These are phyloP conservation scores for Lathyrus tuberosus DNA, from an alignment of 306 rosid species.

Conservation along the genomic window DNA sequence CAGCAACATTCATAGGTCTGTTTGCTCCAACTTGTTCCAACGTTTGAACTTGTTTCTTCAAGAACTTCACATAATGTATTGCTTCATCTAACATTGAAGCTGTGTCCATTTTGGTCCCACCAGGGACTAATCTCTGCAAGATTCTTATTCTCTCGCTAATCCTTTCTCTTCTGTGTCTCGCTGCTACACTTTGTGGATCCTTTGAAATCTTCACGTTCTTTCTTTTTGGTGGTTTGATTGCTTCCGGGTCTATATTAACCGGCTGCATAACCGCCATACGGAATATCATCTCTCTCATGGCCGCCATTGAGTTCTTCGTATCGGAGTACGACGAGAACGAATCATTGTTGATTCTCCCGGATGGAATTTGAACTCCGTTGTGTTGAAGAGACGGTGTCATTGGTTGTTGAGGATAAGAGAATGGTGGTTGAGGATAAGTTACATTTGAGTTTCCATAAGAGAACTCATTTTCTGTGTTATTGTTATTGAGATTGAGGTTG, in stretches of 20 bases:
- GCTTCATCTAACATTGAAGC: conserved; percentile 97
- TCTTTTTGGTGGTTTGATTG: conserved; percentile 74
- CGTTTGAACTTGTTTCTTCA: conserved; percentile 82
- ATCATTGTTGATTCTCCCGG: neutral
- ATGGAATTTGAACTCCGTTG: neutral
- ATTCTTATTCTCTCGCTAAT: conserved; percentile 85
- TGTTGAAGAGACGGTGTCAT: neutral
- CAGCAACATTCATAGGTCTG: conserved; percentile 32
- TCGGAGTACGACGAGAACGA: conserved; percentile 35
- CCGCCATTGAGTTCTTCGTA: conserved; percentile 67
- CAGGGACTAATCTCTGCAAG: conserved; percentile 87
- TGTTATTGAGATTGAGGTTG: conserved; percentile 1
- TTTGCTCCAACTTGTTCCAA: conserved; percentile 66
- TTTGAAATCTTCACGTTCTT: conserved; percentile 84
- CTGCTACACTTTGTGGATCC: conserved; percentile 96
- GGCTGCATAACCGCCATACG: conserved; percentile 92
- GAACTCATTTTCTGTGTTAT: conserved; percentile 39
- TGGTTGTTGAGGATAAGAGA: conserved; percentile 28
- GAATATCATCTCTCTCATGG: conserved; percentile 93
- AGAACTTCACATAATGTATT: conserved; percentile 85
- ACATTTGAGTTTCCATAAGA: conserved; percentile 12
- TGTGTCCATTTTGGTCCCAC: conserved; percentile 95
- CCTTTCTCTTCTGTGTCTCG: conserved; percentile 86
- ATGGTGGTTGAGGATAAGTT: conserved; percentile 26
- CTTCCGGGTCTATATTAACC: conserved; percentile 74